Base-by-base conservation (phyloP, 257 asterid species). In the Echites panduratus region DNA sequence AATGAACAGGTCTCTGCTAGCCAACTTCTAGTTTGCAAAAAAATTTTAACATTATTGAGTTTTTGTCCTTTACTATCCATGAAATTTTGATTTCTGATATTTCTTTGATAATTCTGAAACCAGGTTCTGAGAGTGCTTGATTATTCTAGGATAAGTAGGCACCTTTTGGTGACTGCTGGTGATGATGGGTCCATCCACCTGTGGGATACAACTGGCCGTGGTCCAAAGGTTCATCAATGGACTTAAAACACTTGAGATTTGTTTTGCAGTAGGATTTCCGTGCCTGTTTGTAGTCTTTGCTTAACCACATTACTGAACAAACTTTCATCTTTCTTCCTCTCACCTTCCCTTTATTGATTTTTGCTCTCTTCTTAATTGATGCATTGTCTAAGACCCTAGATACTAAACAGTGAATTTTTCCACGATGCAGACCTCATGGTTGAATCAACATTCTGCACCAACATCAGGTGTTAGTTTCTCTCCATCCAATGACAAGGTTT, bases 161-260 rank as follows among this genome's bases (percentile, higher is more conserved):
- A 95, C 86, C 93, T 87, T 73, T 87, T 92, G 89, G 99, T 88
- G 72, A 95, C 96, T 49, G 96, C 98, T 76, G 98, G 99, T 77
- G 99, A 92, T 85, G 99, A 95, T 87, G 98, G 98, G 65, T 92
- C 99, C 58, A 70, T 95, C 75, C 99, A 95, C 81, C 84, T 89
- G 77, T 95, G 99, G 99, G 99, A 95, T 86, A 87, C 98, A 69
- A 92, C 99, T 76, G 87, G 92, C 71, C 97, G 99, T 82, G 86
- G 80, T 84, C 98, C 97, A 69, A 92, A 90, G 97, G 98, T 92
- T 75, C 71, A 86, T 73, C 29, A 44, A 29, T 75, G 6, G 66
- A 52, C 57, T 71, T 74, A 62, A 61, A 54, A 74, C 61, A 71
- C 35, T 58, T 77, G 73, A 70, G 71, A 49, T 69, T 74, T 72